Percentiles rank a stretch among this genome's conserved stretches.
Conservation (phyloP, 441 rosid species). For the Cnidoscolus chayamansa region DNA sequence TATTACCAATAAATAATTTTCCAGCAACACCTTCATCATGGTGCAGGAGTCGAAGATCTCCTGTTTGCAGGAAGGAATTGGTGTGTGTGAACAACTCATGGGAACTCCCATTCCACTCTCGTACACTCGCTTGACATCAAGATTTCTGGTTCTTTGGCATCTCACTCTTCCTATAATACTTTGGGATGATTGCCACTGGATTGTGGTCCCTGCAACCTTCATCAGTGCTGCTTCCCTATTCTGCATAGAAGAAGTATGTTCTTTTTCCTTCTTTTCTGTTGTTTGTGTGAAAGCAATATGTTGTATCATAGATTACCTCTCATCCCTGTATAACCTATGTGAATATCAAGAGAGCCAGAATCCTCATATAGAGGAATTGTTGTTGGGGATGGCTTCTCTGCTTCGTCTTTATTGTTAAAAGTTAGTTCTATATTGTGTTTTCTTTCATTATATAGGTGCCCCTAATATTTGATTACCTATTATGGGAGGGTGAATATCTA, state of each 20-base stretch:
- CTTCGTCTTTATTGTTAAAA: background rate
- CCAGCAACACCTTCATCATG: slow-evolving; percentile 1
- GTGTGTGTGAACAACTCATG: slow-evolving; percentile 73
- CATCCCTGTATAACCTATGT: background rate
- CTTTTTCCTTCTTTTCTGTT: slow-evolving; percentile 12
- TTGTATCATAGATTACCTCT: background rate
- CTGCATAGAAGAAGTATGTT: slow-evolving; percentile 87
- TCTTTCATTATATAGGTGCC: too few species aligned
- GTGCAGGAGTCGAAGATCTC: slow-evolving; percentile 67
- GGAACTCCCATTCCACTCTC: slow-evolving; percentile 89
- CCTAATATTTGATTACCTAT: too few species aligned
- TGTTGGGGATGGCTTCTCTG: background rate
- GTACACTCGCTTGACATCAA: slow-evolving; percentile 86
- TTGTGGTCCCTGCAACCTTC: slow-evolving; percentile 92
- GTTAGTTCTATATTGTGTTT: too few species aligned
- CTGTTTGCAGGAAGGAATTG: slow-evolving; percentile 78
- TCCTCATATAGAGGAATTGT: too few species aligned
- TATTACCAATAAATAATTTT: slow-evolving; percentile 3
- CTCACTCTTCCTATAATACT: slow-evolving; percentile 86
- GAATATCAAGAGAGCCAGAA: too few species aligned
- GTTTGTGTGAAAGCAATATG: background rate
- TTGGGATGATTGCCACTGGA: slow-evolving; percentile 98
- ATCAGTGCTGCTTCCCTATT: slow-evolving; percentile 88
- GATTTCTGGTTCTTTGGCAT: slow-evolving; percentile 95
- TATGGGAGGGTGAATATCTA: too few species aligned